phyloP scores from a whole-genome alignment of 2,329 filamentous ascomycete species.

The Remersonia thermophila region DNA sequence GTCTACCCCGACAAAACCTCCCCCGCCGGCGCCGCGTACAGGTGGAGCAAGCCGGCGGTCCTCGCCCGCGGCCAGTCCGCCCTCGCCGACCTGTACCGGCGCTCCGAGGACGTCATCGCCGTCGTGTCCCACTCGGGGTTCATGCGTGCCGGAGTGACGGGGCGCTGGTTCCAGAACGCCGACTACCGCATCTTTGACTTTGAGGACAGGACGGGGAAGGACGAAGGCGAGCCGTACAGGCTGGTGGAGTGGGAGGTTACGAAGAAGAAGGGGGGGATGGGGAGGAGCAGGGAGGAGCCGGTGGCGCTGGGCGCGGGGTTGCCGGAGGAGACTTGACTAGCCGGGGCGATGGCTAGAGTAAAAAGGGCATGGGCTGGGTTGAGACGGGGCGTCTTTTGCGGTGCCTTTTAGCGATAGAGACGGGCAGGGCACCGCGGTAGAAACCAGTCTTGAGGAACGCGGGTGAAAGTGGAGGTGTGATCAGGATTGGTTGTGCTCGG shows the following conservation, averaged over 20 bases:
- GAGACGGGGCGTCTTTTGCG: too few species aligned
- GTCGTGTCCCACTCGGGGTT: constrained; percentile 56
- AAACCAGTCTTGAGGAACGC: too few species aligned
- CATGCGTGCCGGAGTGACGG: constrained; percentile 41
- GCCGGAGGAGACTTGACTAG: neutral
- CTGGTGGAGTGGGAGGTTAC: constrained; percentile 34
- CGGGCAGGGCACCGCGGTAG: too few species aligned
- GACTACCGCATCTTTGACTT: constrained; percentile 54
- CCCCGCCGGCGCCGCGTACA: constrained; percentile 32
- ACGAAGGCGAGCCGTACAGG: constrained; percentile 20
- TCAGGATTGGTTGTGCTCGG: too few species aligned
- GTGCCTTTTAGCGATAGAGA: too few species aligned
- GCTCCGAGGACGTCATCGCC: constrained; percentile 40
- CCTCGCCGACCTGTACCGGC: constrained; percentile 35
- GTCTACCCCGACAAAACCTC: constrained; percentile 51
- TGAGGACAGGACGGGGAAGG: constrained; percentile 13
- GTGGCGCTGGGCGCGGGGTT: constrained; percentile 4
- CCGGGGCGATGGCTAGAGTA: too few species aligned
- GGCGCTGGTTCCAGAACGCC: constrained; percentile 45
- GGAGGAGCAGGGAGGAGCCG: constrained; percentile 24
- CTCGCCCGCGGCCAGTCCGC: constrained; percentile 40
- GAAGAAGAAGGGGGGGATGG: constrained; percentile 34
- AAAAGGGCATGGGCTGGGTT: too few species aligned
- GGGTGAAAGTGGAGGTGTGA: too few species aligned
- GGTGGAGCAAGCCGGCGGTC: constrained; percentile 39